phyloP scores from a whole-genome alignment of 2,329 filamentous ascomycete species.

The Paraphaeosphaeria sporulosa region DNA sequence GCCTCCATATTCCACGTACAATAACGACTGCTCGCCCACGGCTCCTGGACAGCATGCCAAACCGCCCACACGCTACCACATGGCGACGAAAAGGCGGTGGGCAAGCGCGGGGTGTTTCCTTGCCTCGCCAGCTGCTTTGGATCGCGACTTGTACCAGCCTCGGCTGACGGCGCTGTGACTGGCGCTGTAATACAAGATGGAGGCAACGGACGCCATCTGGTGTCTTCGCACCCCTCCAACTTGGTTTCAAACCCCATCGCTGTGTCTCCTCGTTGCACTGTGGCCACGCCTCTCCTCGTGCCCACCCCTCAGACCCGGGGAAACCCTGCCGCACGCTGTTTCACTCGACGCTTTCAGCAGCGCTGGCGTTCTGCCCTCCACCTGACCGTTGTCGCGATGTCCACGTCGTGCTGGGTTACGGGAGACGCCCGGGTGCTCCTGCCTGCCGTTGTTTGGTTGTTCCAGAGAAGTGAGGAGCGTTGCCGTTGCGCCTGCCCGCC shows the following conservation, averaged over 20 bases:
- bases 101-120: slow-evolving; percentile 10
- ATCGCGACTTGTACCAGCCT: slow-evolving; percentile 13
- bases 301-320: slow-evolving; percentile 19
- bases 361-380: slow-evolving; percentile 21
- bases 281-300: slow-evolving; percentile 16
- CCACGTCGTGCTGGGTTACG: slow-evolving; percentile 18
- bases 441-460: not conserved
- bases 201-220: slow-evolving; percentile 41
- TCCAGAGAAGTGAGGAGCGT: slow-evolving; percentile 8
- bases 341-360: slow-evolving; percentile 25
- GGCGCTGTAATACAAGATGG: slow-evolving; percentile 37
- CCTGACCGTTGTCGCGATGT: slow-evolving; percentile 17
- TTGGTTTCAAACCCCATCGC: slow-evolving; percentile 29
- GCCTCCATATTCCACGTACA: too few relatives aligned
- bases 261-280: slow-evolving; percentile 17
- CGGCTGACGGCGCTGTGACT: slow-evolving; percentile 24
- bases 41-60: not conserved
- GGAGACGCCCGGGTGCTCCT: slow-evolving; percentile 12
- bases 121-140: slow-evolving; percentile 15
- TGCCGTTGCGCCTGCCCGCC: slow-evolving; percentile 10
- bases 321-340: slow-evolving; percentile 18
- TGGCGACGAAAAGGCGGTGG: slow-evolving; percentile 12
- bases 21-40: too few relatives aligned
- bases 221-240: slow-evolving; percentile 31
- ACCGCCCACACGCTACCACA: not conserved